Percentiles rank a stretch among this genome's conserved stretches.
These are phyloP conservation scores for Cardamine chenopodiifolia DNA, from an alignment of 345 rosid genomes.

Conservation along the genomic window DNA sequence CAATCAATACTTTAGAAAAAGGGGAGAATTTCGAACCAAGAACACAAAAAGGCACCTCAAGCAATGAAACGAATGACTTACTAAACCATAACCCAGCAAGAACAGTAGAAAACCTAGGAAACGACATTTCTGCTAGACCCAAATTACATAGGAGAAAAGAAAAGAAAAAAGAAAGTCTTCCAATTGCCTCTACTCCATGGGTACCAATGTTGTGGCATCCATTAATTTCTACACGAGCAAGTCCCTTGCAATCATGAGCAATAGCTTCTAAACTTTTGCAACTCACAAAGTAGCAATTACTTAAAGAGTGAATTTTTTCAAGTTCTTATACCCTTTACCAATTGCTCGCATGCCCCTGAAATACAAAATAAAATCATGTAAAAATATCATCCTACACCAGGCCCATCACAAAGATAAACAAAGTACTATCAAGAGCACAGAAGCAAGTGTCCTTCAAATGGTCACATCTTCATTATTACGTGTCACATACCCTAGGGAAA, in stretches of 20 bases:
- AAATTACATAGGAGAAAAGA: too few relatives aligned
- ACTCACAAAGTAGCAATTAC: slow-evolving; percentile 77
- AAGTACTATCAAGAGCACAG: slow-evolving; percentile 1
- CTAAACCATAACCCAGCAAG: too few relatives aligned
- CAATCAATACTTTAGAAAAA: too few relatives aligned
- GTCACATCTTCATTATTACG: not conserved
- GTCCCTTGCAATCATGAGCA: slow-evolving; percentile 75
- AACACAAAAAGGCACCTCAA: too few relatives aligned
- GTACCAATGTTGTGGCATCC: slow-evolving; percentile 95
- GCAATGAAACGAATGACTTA: too few relatives aligned
- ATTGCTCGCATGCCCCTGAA: slow-evolving; percentile 80
- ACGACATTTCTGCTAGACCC: too few relatives aligned
- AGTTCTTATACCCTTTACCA: slow-evolving; percentile 78
- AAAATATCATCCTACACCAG: slow-evolving; percentile 16
- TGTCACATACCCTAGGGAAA: not conserved
- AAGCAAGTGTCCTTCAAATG: not conserved
- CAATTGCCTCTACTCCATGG: slow-evolving; percentile 73
- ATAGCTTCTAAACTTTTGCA: slow-evolving; percentile 82
- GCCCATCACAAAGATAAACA: slow-evolving; percentile 6
- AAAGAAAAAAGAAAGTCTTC: slow-evolving; percentile 56
- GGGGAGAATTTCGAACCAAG: too few relatives aligned
- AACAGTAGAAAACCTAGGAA: too few relatives aligned
- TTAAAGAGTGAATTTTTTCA: slow-evolving; percentile 72
- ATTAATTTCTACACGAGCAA: slow-evolving; percentile 82
- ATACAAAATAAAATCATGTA: slow-evolving; percentile 30